A percentile compares a stretch with the other conserved stretches of the same genome.
Conservation (phyloP, 2,329 filamentous ascomycete species). For the Coniella vitis region DNA sequence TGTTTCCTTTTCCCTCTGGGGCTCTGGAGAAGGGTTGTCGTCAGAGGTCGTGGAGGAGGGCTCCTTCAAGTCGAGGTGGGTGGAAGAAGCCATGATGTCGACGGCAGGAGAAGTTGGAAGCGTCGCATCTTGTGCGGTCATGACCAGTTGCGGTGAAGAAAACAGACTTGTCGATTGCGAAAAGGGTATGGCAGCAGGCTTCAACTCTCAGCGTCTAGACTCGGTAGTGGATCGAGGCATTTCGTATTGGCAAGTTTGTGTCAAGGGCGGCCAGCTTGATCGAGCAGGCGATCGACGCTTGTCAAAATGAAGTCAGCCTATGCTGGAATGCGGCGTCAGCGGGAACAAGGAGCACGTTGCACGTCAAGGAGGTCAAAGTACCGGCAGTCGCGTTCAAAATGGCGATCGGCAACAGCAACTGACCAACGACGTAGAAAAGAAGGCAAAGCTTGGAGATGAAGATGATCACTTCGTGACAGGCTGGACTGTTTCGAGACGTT, state of each 20-base stretch:
- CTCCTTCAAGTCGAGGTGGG: conserved; percentile 5
- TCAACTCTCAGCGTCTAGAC: background rate
- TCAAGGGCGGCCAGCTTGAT: background rate
- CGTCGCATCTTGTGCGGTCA: conserved; percentile 15
- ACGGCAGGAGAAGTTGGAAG: conserved; percentile 6
- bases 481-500: conserved; percentile 4
- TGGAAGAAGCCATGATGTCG: conserved; percentile 10
- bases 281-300: background rate
- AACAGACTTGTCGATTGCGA: conserved; percentile 6
- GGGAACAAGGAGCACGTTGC: background rate
- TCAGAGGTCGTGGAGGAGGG: background rate
- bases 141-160: conserved; percentile 6
- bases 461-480: conserved; percentile 1
- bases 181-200: conserved; percentile 9
- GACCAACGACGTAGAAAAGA: background rate
- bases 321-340: conserved; percentile 1
- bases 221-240: conserved; percentile 10
- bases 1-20: background rate
- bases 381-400: too few relatives aligned
- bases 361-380: background rate
- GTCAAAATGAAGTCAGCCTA: background rate
- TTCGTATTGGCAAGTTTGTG: conserved; percentile 10
- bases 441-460: background rate
- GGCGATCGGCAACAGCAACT: too few relatives aligned
- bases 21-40: too few relatives aligned